Evolutionary conservation across 345 rosid genomes (phyloP).

Genomic region (Carallia brachiata): DNA sequence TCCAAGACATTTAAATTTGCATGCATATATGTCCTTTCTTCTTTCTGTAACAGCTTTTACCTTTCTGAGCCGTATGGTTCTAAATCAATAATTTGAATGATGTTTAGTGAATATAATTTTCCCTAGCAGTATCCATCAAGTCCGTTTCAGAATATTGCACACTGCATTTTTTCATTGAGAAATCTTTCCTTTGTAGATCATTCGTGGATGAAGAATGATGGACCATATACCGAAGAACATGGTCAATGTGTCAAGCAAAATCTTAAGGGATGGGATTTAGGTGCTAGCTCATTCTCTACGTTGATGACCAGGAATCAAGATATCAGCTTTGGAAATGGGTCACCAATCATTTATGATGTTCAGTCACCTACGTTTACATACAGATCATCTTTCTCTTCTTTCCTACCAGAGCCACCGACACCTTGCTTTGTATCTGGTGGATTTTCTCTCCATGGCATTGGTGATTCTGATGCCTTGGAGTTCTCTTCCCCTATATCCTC

Average conservation of each 20-base stretch:
- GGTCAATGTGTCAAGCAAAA: conserved; percentile 17
- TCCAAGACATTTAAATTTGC: no score
- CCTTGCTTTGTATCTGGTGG: conserved; percentile 35
- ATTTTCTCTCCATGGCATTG: conserved; percentile 40
- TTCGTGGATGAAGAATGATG: conserved; percentile 47
- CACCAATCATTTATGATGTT: conserved; percentile 32
- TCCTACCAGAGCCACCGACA: conserved; percentile 39
- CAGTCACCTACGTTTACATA: conserved; percentile 42
- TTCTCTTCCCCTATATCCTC: conserved; percentile 43
- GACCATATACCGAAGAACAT: conserved; percentile 12
- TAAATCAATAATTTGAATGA: no score
- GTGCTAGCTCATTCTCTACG: conserved; percentile 36
- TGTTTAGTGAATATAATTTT: no score
- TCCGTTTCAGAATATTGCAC: no score
- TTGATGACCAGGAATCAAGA: conserved; percentile 47
- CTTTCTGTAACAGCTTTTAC: no score
- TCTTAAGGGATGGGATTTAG: conserved; percentile 34
- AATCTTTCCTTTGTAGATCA: conserved; percentile 32
- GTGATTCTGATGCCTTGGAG: conserved; percentile 34
- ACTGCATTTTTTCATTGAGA: no score
- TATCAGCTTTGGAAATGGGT: conserved; percentile 52
- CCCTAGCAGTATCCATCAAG: no score
- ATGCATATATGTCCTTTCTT: no score
- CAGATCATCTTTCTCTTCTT: conserved; percentile 50
- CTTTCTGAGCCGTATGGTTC: no score